Conservation (phyloP, 306 rosid genomes). For the Cucurbita pepo region DNA sequence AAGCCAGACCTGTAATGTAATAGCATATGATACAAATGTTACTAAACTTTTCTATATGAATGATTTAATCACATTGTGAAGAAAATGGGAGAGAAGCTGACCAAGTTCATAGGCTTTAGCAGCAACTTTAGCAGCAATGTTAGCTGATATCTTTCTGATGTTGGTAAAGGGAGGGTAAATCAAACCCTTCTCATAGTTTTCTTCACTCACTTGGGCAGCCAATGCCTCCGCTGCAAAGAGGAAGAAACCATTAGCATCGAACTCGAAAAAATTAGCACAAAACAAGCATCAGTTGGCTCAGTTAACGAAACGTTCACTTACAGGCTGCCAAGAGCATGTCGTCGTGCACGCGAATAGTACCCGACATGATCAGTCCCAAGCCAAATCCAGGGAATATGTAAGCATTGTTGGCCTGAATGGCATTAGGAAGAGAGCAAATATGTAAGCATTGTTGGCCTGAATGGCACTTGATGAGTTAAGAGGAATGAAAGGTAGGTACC, state of each 20-base stretch:
- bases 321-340: conserved; percentile 98
- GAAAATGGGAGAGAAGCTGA: conserved; percentile 15
- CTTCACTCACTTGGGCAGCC: conserved; percentile 64
- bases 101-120: conserved; percentile 85
- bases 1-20: conserved; percentile 57
- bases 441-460: conserved; percentile 83
- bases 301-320: conserved; percentile 24
- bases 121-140: conserved; percentile 86
- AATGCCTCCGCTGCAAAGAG: conserved; percentile 71
- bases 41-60: not conserved
- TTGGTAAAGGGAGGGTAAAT: conserved; percentile 95
- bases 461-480: not conserved
- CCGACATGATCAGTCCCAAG: conserved; percentile 87
- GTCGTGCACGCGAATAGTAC: conserved; percentile 80
- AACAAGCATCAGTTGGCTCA: not conserved
- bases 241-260: not conserved
- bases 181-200: conserved; percentile 68
- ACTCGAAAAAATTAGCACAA: not conserved
- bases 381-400: conserved; percentile 95
- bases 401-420: conserved; percentile 83
- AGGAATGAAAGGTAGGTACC: conserved; percentile 28
- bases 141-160: conserved; percentile 87
- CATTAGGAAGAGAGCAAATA: conserved; percentile 23
- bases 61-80: not conserved
- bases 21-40: not conserved